Conservation (phyloP, 1,139 yeast species). For the Nakaseomyces kungkrabaensis region DNA sequence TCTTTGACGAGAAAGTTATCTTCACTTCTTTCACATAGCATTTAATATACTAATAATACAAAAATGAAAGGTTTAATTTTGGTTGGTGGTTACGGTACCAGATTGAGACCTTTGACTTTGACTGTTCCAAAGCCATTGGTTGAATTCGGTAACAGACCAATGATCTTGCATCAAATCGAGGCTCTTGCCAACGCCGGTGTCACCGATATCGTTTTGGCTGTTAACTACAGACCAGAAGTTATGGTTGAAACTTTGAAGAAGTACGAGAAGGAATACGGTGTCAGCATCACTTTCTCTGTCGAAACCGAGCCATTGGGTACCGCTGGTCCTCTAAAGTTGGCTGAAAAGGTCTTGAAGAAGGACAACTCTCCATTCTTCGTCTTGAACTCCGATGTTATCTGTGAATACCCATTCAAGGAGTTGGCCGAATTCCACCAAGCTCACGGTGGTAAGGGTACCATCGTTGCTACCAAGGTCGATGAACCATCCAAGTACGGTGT, state of each 20-base stretch:
- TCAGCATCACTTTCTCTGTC: slow-evolving; percentile 89
- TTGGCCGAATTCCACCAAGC: slow-evolving; percentile 86
- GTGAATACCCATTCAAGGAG: slow-evolving; percentile 95
- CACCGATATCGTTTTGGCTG: slow-evolving; percentile 96
- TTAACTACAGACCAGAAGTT: slow-evolving; percentile 98
- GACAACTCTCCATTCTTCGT: slow-evolving; percentile 96
- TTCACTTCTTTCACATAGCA: not conserved
- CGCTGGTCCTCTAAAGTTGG: slow-evolving; percentile 97
- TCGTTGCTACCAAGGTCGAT: slow-evolving; percentile 98
- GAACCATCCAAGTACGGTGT: slow-evolving; percentile 99
- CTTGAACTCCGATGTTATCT: slow-evolving; percentile 94
- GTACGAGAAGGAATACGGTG: slow-evolving; percentile 93
- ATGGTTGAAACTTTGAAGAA: slow-evolving; percentile 93
- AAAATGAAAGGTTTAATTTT: slow-evolving; percentile 94
- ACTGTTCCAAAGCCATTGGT: slow-evolving; percentile 98
- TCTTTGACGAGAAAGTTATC: slow-evolving; percentile 1
- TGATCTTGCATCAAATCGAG: slow-evolving; percentile 95
- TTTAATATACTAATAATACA: slow-evolving; percentile 3
- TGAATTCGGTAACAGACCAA: slow-evolving; percentile 97
- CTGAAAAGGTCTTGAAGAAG: slow-evolving; percentile 86
- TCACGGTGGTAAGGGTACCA: slow-evolving; percentile 97
- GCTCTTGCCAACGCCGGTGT: slow-evolving; percentile 98
- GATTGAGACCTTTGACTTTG: slow-evolving; percentile 96
- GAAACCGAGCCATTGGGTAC: slow-evolving; percentile 99
- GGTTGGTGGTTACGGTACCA: slow-evolving; percentile 99